These are phyloP conservation scores for Colletotrichum navitas DNA, from an alignment of 2,329 filamentous ascomycete genomes.

Conservation along the genomic window DNA sequence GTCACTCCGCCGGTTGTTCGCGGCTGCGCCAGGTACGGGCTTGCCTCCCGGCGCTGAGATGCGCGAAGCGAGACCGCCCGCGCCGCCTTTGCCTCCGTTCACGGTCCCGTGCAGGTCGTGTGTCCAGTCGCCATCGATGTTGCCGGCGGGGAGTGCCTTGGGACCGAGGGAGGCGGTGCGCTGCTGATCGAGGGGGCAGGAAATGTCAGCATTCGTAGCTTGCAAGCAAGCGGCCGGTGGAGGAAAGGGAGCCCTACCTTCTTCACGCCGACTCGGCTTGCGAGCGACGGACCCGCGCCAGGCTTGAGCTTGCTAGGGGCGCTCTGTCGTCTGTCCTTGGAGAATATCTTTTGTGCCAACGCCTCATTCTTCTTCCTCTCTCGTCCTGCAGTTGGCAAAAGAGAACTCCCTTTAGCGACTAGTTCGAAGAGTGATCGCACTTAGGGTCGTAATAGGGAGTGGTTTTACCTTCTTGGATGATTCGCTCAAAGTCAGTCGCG, in stretches of 20 bases:
- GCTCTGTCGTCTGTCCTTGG: constrained; percentile 69
- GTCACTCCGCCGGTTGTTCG: constrained; percentile 44
- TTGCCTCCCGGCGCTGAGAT: constrained; percentile 57
- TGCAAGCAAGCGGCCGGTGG: background rate
- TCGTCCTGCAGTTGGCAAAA: constrained; percentile 60
- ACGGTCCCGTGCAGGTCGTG: constrained; percentile 73
- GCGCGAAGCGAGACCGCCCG: constrained; percentile 59
- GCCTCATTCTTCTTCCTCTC: constrained; percentile 78
- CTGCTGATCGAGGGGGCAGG: constrained; percentile 42
- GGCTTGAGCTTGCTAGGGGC: constrained; percentile 64
- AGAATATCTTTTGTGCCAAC: constrained; percentile 80
- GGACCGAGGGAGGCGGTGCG: constrained; percentile 48
- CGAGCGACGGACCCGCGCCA: constrained; percentile 67
- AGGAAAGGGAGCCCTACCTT: constrained; percentile 66
- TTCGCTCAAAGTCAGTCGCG: constrained; percentile 66
- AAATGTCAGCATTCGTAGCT: constrained; percentile 42
- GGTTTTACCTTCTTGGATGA: constrained; percentile 64
- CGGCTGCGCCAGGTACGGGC: constrained; percentile 44
- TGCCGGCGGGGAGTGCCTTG: constrained; percentile 59
- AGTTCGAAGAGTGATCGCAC: background rate
- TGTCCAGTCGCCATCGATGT: constrained; percentile 77
- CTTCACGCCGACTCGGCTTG: constrained; percentile 79
- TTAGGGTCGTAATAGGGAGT: constrained; percentile 10
- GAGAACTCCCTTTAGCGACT: constrained; percentile 20
- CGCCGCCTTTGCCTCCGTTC: constrained; percentile 48